Evolutionary conservation across 2,329 filamentous ascomycete species (phyloP), one percentile per base, ranked within the genome.

Genomic region (Talaromyces verruculosus): DNA sequence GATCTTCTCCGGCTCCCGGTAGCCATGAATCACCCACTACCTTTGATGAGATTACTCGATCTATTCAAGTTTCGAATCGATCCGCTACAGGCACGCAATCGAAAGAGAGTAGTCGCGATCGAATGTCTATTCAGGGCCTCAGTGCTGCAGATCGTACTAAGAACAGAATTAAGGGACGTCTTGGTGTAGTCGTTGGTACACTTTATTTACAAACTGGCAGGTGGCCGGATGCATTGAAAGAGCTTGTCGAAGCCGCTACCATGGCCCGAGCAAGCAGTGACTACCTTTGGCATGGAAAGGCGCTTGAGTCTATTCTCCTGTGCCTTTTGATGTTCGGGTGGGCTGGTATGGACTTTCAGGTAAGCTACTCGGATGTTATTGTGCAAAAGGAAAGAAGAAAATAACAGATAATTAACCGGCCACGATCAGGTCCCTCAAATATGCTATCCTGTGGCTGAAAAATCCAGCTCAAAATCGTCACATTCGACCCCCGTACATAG

Each of bases 231-330:
- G 93, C 94, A 7, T 78, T 98, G 55, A 90, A 88, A 75, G 92
- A 96, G 74, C 85, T 97, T 25, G 83, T 88, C 10, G 94, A 97
- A 67, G 92, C 90, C 63, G 93, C 91, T 1, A 86, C 86, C 10
- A 87, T 89, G 71, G 90, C 92, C 17, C 90, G 92, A 71, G 88
- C 88, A 43, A 86, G 91, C 66, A 93, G 92, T 72, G 95, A 99
- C 78, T 92, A 97, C 77, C 77, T 98, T n/a, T 99, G 95, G 94
- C 92, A 97, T 79, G 95, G 91, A 19, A 98, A 98, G 78, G 93
- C 92, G 0, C 83, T 99, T 22, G 96, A 99, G 75, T 88, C 93
- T 33, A 91, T 96, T 67, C 81, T 95, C 57, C 84, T 96, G 30
- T 92, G 90, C 73, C 84, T 98, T 70, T 75, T 98, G 47, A 86